Evolutionary conservation across 352 stramenopile genomes (phyloP).

Genomic region (Phytophthora citricola): DNA sequence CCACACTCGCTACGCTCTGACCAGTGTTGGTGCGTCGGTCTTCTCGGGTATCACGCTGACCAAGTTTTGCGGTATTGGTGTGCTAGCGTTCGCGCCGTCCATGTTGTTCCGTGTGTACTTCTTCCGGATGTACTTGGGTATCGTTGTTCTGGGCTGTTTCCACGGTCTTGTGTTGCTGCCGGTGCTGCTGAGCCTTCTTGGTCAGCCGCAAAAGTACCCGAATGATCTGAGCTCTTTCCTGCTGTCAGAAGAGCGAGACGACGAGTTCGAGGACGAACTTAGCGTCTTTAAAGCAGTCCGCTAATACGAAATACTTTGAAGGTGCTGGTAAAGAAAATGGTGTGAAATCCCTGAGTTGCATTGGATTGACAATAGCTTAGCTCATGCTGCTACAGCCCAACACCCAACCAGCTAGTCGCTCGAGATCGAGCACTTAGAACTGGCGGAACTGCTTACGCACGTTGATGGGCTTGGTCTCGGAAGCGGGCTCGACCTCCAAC

Average conservation of each 20-base stretch:
- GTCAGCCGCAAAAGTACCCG: slow-evolving; percentile 51
- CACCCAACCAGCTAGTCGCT: no score
- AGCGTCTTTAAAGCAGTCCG: slow-evolving; percentile 11
- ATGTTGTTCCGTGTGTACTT: slow-evolving; percentile 94
- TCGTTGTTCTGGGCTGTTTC: slow-evolving; percentile 88
- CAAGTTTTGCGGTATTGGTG: slow-evolving; percentile 91
- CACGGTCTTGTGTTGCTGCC: slow-evolving; percentile 84
- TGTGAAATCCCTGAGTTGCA: no score
- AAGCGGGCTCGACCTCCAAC: slow-evolving; percentile 95
- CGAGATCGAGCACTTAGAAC: slow-evolving; percentile 86
- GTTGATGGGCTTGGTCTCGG: slow-evolving; percentile 96
- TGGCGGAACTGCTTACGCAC: slow-evolving; percentile 99
- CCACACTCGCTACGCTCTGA: slow-evolving; percentile 78
- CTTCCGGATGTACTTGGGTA: slow-evolving; percentile 93
- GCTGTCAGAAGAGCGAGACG: slow-evolving; percentile 69
- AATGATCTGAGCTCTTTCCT: slow-evolving; percentile 77
- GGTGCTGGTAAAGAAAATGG: no score
- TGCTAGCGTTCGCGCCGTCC: slow-evolving; percentile 90
- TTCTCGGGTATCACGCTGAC: slow-evolving; percentile 93
- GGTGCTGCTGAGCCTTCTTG: slow-evolving; percentile 80
- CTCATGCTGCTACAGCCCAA: no score
- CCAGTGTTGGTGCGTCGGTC: slow-evolving; percentile 79
- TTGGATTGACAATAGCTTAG: no score
- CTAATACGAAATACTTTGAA: no score
- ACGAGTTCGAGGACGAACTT: slow-evolving; percentile 58